Percentiles rank a stretch among this genome's conserved stretches.
Evolutionary conservation across 768 basidiomycete species (phyloP).

Genomic region (Hirschioporus abietinus): DNA sequence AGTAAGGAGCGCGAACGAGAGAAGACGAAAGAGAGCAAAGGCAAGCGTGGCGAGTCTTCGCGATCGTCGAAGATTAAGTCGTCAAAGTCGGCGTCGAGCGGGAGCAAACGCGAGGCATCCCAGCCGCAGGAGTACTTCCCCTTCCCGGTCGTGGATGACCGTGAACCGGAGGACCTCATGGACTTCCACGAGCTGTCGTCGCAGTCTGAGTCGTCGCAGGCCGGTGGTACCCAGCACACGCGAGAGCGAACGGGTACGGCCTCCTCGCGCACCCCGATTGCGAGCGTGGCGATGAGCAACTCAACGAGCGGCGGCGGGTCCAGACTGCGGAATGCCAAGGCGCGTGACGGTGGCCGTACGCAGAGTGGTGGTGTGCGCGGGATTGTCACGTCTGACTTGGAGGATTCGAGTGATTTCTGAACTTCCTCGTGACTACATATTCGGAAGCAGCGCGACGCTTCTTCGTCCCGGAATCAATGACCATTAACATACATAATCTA

Average conservation of each 20-base stretch:
- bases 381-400: constrained; percentile 42
- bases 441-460: no score
- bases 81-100: not conserved
- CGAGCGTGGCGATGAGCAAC: constrained; percentile 1
- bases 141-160: constrained; percentile 44
- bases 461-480: not conserved
- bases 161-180: constrained; percentile 4
- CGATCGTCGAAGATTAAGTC: constrained; percentile 6
- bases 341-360: constrained; percentile 75
- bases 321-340: constrained; percentile 70
- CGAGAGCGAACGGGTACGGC: constrained; percentile 6
- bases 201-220: constrained; percentile 4
- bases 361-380: constrained; percentile 85
- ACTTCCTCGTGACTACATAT: no score
- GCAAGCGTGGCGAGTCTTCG: constrained; percentile 29
- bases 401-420: constrained; percentile 27
- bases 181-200: not conserved
- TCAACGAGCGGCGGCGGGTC: constrained; percentile 9
- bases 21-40: constrained; percentile 33
- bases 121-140: constrained; percentile 43
- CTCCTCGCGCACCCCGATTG: not conserved
- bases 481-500: not conserved
- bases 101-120: not conserved
- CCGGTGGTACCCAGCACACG: constrained; percentile 10
- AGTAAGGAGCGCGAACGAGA: constrained; percentile 29